phyloP scores from a whole-genome alignment of 108 stramenopile genomes.

The Conticribra guillardii region DNA sequence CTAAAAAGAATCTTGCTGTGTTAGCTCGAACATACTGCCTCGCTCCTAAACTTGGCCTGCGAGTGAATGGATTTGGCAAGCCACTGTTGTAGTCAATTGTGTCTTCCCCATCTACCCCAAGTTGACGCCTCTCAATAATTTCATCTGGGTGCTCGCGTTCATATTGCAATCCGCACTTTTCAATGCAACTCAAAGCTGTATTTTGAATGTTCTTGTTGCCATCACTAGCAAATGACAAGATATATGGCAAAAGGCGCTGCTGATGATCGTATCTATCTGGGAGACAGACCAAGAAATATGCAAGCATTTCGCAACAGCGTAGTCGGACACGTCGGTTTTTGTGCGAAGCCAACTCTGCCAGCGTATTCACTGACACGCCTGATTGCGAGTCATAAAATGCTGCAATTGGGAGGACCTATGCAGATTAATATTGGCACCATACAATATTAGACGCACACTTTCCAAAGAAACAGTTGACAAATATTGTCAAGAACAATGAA shows the following conservation, averaged over 20 bases:
- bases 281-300: slow-evolving; percentile 63
- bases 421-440: no score
- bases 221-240: slow-evolving; percentile 72
- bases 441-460: no score
- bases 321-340: slow-evolving; percentile 56
- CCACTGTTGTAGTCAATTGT: slow-evolving; percentile 50
- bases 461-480: no score
- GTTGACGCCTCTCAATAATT: slow-evolving; percentile 69
- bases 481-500: no score
- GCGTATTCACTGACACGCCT: slow-evolving; percentile 55
- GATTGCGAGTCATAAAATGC: slow-evolving; percentile 67
- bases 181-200: slow-evolving; percentile 45
- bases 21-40: slow-evolving; percentile 74
- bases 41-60: slow-evolving; percentile 71
- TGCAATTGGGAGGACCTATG: slow-evolving; percentile 70
- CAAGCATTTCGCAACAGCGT: slow-evolving; percentile 55
- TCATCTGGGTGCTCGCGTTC: slow-evolving; percentile 75
- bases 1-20: slow-evolving; percentile 65
- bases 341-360: slow-evolving; percentile 61
- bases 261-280: slow-evolving; percentile 82
- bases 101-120: slow-evolving; percentile 78
- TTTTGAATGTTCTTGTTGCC: slow-evolving; percentile 12
- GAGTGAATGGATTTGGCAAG: slow-evolving; percentile 66
- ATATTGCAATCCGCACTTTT: slow-evolving; percentile 68
- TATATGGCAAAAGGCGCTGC: slow-evolving; percentile 78